Base-by-base conservation (phyloP, 73 alveolate species). In the Diophrys appendiculata region DNA sequence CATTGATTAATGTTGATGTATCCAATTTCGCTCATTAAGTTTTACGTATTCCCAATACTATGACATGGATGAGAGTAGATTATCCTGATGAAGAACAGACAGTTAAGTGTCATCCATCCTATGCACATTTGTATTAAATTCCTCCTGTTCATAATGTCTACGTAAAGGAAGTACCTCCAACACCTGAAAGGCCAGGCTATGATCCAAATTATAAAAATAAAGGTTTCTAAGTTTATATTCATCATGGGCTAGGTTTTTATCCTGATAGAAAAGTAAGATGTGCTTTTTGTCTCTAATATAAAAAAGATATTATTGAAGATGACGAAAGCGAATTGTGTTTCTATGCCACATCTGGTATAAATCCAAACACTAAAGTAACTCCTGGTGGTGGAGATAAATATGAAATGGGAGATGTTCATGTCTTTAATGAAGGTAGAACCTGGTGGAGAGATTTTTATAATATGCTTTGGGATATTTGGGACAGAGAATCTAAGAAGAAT, bases 401-500 rank as follows among this genome's bases (percentile, higher is more conserved):
- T 43, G 78, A 64, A 33, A 77, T 77, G 54, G 83, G 83, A 29
- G 81, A 77, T 77, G 70, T 80, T 22, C 68, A 68, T 1, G 79
- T 82, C 24, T 67, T 82, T 32, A 82, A 84, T 69, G 87, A 77
- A 54, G 84, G 84, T 0, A 53, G 69, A 13, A 67, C 82, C 5
- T 84, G 78, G 71, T 35, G 23, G 33, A 77, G 82, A 32, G 82
- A 84, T 33, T 84, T 68, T 29, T 84, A 84, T 77, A 55, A 76
- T 35, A 52, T 68, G 83, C 34, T 84, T 8, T 84, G 87, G 67
- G 87, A 84, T 55, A 76, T 76, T 54, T 84, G 92, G 92, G 92
- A 76, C 29, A 69, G 60, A 68, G 88, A 78, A 43, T n/a, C 53
- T 24, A 76, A 69, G 65, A 84, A 54, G 65, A 84, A 84, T 71